phyloP scores from a whole-genome alignment of 768 basidiomycete species.

The Kwoniella bestiolae region DNA sequence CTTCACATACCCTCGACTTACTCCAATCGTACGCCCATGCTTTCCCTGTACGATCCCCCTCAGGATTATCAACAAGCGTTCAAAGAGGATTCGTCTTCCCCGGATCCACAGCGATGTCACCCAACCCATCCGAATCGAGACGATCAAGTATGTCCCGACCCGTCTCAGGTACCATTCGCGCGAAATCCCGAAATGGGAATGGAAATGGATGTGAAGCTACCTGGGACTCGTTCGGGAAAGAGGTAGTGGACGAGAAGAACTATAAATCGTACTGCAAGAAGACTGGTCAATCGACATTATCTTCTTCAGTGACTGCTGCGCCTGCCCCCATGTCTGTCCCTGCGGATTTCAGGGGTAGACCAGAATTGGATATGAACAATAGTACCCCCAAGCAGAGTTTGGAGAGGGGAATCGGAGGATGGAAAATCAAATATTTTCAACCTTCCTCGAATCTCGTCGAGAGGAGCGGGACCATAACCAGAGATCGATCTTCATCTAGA shows the following conservation, averaged over 20 bases:
- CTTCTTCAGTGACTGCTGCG: background rate
- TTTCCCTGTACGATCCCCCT: slow-evolving; percentile 38
- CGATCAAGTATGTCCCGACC: slow-evolving; percentile 29
- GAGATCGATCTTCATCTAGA: slow-evolving; percentile 16
- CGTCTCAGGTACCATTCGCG: slow-evolving; percentile 41
- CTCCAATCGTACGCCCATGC: slow-evolving; percentile 41
- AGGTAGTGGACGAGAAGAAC: slow-evolving; percentile 27
- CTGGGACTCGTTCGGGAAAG: slow-evolving; percentile 46
- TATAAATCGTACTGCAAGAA: slow-evolving; percentile 14
- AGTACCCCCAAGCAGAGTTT: slow-evolving; percentile 46
- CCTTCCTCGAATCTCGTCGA: slow-evolving; percentile 15
- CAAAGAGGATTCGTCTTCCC: slow-evolving; percentile 39
- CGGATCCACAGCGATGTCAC: slow-evolving; percentile 24
- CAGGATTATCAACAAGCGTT: slow-evolving; percentile 26
- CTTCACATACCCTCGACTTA: slow-evolving; percentile 40
- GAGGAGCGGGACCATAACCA: slow-evolving; percentile 11
- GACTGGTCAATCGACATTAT: background rate
- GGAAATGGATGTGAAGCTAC: slow-evolving; percentile 22
- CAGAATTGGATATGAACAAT: slow-evolving; percentile 6
- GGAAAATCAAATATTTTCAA: slow-evolving; percentile 39
- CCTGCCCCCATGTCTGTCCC: slow-evolving; percentile 14
- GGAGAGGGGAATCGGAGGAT: slow-evolving; percentile 33
- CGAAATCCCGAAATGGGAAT: slow-evolving; percentile 19
- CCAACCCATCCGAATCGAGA: slow-evolving; percentile 7
- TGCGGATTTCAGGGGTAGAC: slow-evolving; percentile 5